Evolutionary conservation across 116 monocot species (phyloP), one percentile per base, ranked within the genome.

Genomic region (Dioscorea cayenensis): DNA sequence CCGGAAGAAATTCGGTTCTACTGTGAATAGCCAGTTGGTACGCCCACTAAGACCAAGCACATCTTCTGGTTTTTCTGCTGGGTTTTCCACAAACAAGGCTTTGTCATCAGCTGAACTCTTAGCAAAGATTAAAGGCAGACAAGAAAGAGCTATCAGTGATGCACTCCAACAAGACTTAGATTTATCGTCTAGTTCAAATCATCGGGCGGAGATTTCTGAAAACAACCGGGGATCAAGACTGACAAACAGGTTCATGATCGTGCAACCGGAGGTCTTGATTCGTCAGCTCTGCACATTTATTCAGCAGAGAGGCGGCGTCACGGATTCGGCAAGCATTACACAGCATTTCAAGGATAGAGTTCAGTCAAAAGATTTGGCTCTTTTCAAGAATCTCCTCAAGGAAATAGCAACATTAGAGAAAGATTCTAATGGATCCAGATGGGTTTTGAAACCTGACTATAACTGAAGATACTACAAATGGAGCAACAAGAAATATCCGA

Each of bases 201-300:
- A 64, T 13, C 55, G 52, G 65, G 12, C 62, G 9, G 28, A 67
- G 25, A 32, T 43, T 37, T 60, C 60, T 3, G 72, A 76, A 20
- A 76, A 49, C n/a, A 68, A 35, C 38, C 17, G 73, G 35, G 29
- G 72, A 38, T 64, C 81, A 1, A 92, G 72, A 68, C 20, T 55
- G 19, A 32, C 75, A 3, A 68, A 55, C 28, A 83, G 72, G 58
- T 9, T 49, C 10, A 63, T 38, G 17, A 69, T 85, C 3, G 66
- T 77, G 20, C 95, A 89, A 27, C 88, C 96, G 10, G 96, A 96
- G 71, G 80, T 96, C 13, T 71, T 95, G 73, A 80, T 92, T 68
- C 85, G 90, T 11, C 90, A 89, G 69, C 65, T 95, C 43, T 95
- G 95, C 82, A 82, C 89, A 2, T 95, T 95, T 65, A 82, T 95